Base-by-base conservation (phyloP, 2,329 filamentous ascomycete genomes). In the Pyrenochaeta sp. region DNA sequence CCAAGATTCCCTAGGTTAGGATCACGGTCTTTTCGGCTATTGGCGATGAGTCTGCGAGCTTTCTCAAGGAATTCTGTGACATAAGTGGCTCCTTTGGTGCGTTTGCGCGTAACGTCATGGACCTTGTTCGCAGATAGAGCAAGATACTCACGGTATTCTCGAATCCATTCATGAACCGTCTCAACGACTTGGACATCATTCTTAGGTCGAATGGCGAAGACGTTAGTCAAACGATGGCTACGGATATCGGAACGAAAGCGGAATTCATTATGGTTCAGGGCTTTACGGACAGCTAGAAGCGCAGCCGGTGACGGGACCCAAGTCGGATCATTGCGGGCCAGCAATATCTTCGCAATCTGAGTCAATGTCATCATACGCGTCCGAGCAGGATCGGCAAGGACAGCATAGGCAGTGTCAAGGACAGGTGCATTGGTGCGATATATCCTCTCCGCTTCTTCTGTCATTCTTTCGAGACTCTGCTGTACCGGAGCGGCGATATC, bases 271-370 rank as follows among this genome's bases (percentile, higher is more conserved):
- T 83, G 80, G 25, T 83, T 74, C 7, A 94, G 72, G 8, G 88
- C 84, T 54, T 85, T 85, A 64, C 92, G 89, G 6, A 93, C 86
- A 3, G 91, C 90, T 67, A 92, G 91, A 5, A 92, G 76, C 8
- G 84, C 82, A 28, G 81, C 82, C 63, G 69, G 56, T 1, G 69
- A 62, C 0, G 82, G 77, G 12, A 59, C 62, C 64, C 67, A 75
- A 1, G 45, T 24, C 2, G 57, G 43, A 45, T 72, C 64, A 3
- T 53, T 45, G 3, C 50, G 64, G 12, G 69, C 67, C 54, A 81
- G 71, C 25, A 86, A 67, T 7, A 69, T 76, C 34, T 77, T 73
- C 1, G 83, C 79, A 43, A 85, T 81, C 19, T 81, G 78, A 0
- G 76, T 65, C 27, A 86, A 70, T 5, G 78, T 83, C 67, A 83